Evolutionary conservation across 768 basidiomycete species (phyloP).

Genomic region (Kwoniella sp.): DNA sequence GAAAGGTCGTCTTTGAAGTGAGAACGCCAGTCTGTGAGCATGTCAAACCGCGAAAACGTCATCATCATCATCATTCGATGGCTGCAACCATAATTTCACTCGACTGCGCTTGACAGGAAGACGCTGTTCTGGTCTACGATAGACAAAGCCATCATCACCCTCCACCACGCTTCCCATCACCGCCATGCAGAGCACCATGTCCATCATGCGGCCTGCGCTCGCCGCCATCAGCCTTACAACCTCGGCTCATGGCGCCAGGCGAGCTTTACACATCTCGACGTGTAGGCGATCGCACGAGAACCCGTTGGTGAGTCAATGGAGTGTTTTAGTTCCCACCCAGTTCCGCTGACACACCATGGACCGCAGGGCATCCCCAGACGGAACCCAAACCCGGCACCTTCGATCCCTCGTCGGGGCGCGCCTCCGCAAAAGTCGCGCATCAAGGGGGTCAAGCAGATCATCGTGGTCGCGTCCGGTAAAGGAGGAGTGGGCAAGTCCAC

Average conservation of each 20-base stretch:
- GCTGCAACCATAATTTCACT: too few species aligned
- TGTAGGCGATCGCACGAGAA: conserved; percentile 41
- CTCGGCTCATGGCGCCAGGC: not conserved
- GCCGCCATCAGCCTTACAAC: too few species aligned
- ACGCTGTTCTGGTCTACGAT: too few species aligned
- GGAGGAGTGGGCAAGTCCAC: conserved; percentile 97
- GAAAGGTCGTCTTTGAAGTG: too few species aligned
- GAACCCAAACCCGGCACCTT: conserved; percentile 49
- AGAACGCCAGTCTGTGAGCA: too few species aligned
- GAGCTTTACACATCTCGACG: conserved; percentile 6
- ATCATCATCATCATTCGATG: too few species aligned
- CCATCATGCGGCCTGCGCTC: too few species aligned
- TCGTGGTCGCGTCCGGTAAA: conserved; percentile 87
- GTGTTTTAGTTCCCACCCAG: not conserved
- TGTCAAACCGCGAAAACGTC: too few species aligned
- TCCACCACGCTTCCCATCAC: too few species aligned
- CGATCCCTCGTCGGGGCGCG: conserved; percentile 52
- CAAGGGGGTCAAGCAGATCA: conserved; percentile 67
- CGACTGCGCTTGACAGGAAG: too few species aligned
- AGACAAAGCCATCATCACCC: too few species aligned
- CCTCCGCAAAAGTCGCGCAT: conserved; percentile 51
- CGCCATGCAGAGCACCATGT: too few species aligned
- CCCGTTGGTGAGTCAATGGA: conserved; percentile 42
- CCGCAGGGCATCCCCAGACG: conserved; percentile 53
- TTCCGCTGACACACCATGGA: not conserved